Evolutionary conservation across 176 grass and related monocot species (phyloP).

Genomic region (Microstegium vimineum): DNA sequence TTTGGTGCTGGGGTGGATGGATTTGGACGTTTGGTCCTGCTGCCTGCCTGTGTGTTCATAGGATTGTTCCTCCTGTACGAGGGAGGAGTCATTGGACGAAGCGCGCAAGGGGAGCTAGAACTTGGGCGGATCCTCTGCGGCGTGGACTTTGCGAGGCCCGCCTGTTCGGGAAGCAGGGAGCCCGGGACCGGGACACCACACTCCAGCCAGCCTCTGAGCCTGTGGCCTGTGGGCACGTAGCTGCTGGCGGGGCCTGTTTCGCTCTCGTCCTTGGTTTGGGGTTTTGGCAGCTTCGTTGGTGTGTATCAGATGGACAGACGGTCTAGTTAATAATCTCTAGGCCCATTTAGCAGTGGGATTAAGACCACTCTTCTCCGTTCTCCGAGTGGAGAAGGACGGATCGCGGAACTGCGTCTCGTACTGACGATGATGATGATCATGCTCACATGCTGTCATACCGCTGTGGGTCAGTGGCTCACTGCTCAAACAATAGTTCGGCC

Average conservation of each 20-base stretch:
- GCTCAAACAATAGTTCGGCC: not conserved
- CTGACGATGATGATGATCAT: not conserved
- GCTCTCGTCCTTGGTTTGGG: not conserved
- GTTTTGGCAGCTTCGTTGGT: not conserved
- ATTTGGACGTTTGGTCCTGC: slow-evolving; percentile 10
- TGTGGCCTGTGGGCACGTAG: not conserved
- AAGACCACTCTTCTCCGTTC: not conserved
- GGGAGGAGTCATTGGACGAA: slow-evolving; percentile 29
- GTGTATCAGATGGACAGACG: not conserved
- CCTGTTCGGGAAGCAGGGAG: not conserved
- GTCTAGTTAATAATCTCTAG: not conserved
- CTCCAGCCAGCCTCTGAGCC: not conserved
- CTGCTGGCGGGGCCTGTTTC: not conserved
- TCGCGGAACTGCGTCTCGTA: not conserved
- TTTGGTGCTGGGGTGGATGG: not conserved
- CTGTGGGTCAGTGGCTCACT: not conserved
- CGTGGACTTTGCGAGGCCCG: not conserved
- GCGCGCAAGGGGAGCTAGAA: slow-evolving; percentile 31
- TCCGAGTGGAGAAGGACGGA: not conserved
- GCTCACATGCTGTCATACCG: not conserved
- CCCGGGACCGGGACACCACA: no score
- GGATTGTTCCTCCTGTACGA: slow-evolving; percentile 38
- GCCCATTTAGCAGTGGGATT: not conserved
- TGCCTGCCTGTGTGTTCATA: slow-evolving; percentile 22
- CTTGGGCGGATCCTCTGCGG: slow-evolving; percentile 44